A percentile compares a stretch with the other conserved stretches of the same genome.
phyloP scores from a whole-genome alignment of 345 rosid species.

The Gossypium bickii region DNA sequence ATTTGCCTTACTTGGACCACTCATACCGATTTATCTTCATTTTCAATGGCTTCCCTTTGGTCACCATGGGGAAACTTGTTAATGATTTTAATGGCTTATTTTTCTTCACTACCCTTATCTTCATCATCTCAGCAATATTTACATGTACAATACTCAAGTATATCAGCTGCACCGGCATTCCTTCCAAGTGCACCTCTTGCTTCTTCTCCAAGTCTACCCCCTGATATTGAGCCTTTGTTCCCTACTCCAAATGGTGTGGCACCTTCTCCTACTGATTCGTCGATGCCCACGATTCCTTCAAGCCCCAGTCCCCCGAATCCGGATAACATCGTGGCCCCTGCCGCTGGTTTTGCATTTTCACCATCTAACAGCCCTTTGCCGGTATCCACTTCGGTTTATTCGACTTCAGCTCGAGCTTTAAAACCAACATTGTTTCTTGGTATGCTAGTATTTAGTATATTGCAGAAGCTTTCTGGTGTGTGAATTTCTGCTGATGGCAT shows the following conservation, averaged over 20 bases:
- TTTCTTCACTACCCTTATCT: conserved; percentile 14
- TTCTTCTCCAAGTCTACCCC: conserved; percentile 39
- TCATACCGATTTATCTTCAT: neutral
- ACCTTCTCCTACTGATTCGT: conserved; percentile 43
- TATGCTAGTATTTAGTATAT: conserved; percentile 25
- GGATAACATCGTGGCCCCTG: conserved; percentile 37
- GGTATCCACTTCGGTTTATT: conserved; percentile 32
- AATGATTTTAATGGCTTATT: conserved; percentile 21
- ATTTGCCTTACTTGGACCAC: neutral
- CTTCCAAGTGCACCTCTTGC: conserved; percentile 35
- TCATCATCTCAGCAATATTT: conserved; percentile 4
- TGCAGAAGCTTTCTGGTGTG: conserved; percentile 23
- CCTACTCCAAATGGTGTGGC: conserved; percentile 39
- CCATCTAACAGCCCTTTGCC: conserved; percentile 42
- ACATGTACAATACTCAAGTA: conserved; percentile 25
- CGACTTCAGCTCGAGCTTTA: conserved; percentile 17
- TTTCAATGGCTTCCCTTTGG: conserved; percentile 41
- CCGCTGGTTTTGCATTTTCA: conserved; percentile 29
- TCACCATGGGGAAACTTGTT: conserved; percentile 17
- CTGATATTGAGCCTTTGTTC: conserved; percentile 41
- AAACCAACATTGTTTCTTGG: conserved; percentile 15
- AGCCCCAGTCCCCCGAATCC: conserved; percentile 81
- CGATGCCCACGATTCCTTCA: conserved; percentile 62
- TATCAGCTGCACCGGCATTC: conserved; percentile 52
- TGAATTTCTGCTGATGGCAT: conserved; percentile 19